Evolutionary conservation across 805 yeast species (phyloP).

Genomic region (Suhomyces sp.): DNA sequence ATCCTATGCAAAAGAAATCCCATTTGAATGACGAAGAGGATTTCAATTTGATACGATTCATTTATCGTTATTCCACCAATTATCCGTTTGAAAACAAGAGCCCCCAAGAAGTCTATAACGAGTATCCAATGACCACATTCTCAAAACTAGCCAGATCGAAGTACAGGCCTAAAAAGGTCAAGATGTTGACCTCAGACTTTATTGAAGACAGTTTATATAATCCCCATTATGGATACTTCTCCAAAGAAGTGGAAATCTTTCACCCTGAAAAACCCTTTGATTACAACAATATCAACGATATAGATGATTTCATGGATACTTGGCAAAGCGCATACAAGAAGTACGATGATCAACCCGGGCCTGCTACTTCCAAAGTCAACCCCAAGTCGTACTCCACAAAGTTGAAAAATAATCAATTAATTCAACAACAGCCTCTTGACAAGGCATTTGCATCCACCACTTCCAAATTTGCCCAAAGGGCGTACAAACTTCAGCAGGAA

Average conservation of each 20-base stretch:
- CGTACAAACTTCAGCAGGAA: constrained; percentile 24
- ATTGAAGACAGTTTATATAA: constrained; percentile 84
- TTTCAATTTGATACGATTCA: constrained; percentile 32
- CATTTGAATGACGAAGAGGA: constrained; percentile 4
- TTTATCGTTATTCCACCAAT: constrained; percentile 40
- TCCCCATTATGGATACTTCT: constrained; percentile 78
- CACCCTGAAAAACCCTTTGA: constrained; percentile 65
- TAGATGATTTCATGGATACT: constrained; percentile 64
- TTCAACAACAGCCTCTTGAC: constrained; percentile 5
- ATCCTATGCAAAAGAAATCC: constrained; percentile 24
- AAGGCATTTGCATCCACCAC: constrained; percentile 15
- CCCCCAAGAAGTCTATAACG: constrained; percentile 39
- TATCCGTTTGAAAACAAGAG: constrained; percentile 37
- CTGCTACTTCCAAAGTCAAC: not conserved
- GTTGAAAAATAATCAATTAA: constrained; percentile 1
- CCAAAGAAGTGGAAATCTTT: constrained; percentile 74
- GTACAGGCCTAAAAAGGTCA: constrained; percentile 56
- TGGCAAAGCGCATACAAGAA: constrained; percentile 64
- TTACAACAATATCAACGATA: constrained; percentile 53
- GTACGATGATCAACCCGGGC: constrained; percentile 35
- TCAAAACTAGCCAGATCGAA: constrained; percentile 29
- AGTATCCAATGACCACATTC: constrained; percentile 34
- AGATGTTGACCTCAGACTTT: constrained; percentile 75
- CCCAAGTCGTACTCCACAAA: not conserved
- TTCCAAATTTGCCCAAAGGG: constrained; percentile 28